A percentile compares a stretch with the other conserved stretches of the same genome.
Conservation (phyloP, 345 rosid species). For the Xanthoceras sorbifolium region DNA sequence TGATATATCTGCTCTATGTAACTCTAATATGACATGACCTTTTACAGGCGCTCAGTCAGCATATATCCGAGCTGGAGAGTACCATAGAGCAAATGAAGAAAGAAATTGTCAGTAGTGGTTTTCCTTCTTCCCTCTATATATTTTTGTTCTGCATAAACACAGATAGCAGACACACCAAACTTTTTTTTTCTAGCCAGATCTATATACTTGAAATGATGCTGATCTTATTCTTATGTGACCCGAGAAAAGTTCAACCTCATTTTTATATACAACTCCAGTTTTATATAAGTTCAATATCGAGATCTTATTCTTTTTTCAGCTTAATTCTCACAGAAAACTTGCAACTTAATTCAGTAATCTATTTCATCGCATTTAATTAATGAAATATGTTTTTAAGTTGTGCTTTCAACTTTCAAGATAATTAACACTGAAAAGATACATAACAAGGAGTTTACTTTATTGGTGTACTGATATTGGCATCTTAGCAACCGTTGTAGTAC, state of each 20-base stretch:
- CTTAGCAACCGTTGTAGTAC: neutral
- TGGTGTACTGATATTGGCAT: neutral
- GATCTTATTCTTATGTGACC: neutral
- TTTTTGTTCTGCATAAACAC: neutral
- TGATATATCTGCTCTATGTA: constrained; percentile 1
- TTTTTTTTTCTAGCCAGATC: constrained; percentile 8
- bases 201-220: constrained; percentile 8
- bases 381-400: neutral
- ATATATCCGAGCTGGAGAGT: constrained; percentile 79
- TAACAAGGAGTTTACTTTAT: neutral
- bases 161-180: neutral
- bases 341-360: neutral
- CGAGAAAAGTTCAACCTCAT: neutral
- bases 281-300: neutral
- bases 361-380: neutral
- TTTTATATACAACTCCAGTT: neutral
- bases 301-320: neutral
- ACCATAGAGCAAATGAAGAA: constrained; percentile 74
- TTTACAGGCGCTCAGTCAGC: constrained; percentile 93
- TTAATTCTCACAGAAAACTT: neutral
- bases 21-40: constrained; percentile 20
- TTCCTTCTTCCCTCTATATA: neutral
- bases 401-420: constrained; percentile 3
- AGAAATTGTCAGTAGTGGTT: constrained; percentile 68
- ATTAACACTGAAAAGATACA: neutral